phyloP scores from a whole-genome alignment of 192 early-diverging fungal genomes.

The Entomortierella beljakovae region DNA sequence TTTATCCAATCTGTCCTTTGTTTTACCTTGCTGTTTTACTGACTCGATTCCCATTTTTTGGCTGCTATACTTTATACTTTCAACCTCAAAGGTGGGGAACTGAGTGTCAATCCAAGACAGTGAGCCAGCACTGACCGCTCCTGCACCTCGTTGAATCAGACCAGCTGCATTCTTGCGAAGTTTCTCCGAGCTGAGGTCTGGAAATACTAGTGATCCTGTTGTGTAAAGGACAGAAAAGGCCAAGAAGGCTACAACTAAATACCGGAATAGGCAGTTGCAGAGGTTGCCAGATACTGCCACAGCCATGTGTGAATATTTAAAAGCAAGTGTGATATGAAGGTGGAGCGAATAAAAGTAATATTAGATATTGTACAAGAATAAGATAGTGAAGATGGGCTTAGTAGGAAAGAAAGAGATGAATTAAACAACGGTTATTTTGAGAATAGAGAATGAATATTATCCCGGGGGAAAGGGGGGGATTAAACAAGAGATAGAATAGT shows the following conservation, averaged over 20 bases:
- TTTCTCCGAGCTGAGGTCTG: slow-evolving; percentile 33
- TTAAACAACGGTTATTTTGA: too few species aligned
- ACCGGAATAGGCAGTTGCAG: slow-evolving; percentile 43
- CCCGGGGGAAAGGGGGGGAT: too few species aligned
- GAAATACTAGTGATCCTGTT: slow-evolving; percentile 31
- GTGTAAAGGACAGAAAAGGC: slow-evolving; percentile 41
- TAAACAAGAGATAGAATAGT: too few species aligned
- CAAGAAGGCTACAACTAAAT: slow-evolving; percentile 37
- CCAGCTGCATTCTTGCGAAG: slow-evolving; percentile 57
- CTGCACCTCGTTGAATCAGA: slow-evolving; percentile 50
- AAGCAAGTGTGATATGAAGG: background rate
- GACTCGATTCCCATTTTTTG: slow-evolving; percentile 40
- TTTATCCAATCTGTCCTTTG: too few species aligned
- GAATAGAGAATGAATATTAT: too few species aligned
- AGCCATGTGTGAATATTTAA: slow-evolving; percentile 18
- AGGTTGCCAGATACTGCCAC: slow-evolving; percentile 47
- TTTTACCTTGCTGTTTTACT: slow-evolving; percentile 16
- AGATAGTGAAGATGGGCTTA: too few species aligned
- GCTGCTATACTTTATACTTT: slow-evolving; percentile 31
- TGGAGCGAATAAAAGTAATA: background rate
- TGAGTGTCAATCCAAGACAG: slow-evolving; percentile 39
- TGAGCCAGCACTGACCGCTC: slow-evolving; percentile 21
- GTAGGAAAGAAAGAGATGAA: too few species aligned
- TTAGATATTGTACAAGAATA: background rate
- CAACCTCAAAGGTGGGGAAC: slow-evolving; percentile 41